Conservation (phyloP, 441 rosid species). For the Gossypium davidsonii region DNA sequence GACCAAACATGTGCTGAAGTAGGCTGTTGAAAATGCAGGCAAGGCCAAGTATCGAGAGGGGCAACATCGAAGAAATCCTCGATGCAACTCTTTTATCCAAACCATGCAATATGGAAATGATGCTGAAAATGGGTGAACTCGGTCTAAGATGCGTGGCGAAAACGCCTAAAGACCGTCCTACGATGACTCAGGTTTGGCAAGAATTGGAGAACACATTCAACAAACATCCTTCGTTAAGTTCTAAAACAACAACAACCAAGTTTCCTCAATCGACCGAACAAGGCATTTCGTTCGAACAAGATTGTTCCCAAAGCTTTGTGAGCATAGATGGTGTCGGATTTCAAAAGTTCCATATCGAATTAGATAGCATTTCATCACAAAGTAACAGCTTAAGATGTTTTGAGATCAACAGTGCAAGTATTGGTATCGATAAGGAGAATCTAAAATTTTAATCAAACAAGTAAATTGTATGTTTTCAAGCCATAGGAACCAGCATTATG, state of each 20-base stretch:
- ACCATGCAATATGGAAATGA: conserved; percentile 43
- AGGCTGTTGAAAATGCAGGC: conserved; percentile 27
- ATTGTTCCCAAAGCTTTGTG: conserved; percentile 39
- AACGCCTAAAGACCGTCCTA: conserved; percentile 44
- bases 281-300: conserved; percentile 14
- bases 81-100: conserved; percentile 41
- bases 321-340: conserved; percentile 43
- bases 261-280: background rate
- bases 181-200: conserved; percentile 48
- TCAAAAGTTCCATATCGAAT: conserved; percentile 41
- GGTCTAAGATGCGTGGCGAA: conserved; percentile 40
- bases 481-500: background rate
- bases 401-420: conserved; percentile 27
- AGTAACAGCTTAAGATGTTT: conserved; percentile 38
- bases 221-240: conserved; percentile 7
- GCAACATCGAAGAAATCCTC: conserved; percentile 41
- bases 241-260: background rate
- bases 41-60: conserved; percentile 41
- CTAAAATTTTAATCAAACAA: conserved; percentile 11
- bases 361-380: conserved; percentile 39
- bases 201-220: conserved; percentile 36
- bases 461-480: background rate
- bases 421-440: conserved; percentile 27
- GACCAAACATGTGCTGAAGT: background rate
- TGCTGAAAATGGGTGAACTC: conserved; percentile 57